Conservation (phyloP, 306 rosid species). For the Begonia masoniana region DNA sequence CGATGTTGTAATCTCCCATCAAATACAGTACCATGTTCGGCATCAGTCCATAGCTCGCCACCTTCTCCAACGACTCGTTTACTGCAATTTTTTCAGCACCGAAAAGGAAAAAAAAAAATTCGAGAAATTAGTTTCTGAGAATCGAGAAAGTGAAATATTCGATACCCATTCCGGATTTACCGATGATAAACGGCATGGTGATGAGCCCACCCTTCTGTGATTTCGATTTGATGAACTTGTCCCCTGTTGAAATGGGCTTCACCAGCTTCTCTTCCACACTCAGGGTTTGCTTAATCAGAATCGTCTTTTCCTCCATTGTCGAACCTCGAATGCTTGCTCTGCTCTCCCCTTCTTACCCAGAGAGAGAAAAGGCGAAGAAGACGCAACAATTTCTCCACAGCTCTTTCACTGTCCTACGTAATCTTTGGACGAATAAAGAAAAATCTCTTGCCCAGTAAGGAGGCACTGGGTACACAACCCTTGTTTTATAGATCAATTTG, state of each 20-base stretch:
- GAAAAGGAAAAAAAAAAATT: neutral
- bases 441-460: neutral
- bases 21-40: constrained; percentile 56
- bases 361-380: constrained; percentile 4
- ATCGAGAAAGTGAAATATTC: too few relatives aligned
- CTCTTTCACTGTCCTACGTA: neutral
- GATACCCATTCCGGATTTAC: constrained; percentile 10
- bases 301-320: constrained; percentile 12
- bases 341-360: neutral
- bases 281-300: constrained; percentile 3
- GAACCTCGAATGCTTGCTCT: neutral
- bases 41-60: constrained; percentile 36
- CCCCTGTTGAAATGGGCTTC: constrained; percentile 10
- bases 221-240: constrained; percentile 1
- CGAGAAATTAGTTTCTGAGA: too few relatives aligned
- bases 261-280: constrained; percentile 1
- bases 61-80: constrained; percentile 48
- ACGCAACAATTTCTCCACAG: neutral
- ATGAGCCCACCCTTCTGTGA: constrained; percentile 37
- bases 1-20: constrained; percentile 27
- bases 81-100: constrained; percentile 22
- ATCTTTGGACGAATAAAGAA: neutral
- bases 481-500: neutral
- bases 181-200: constrained; percentile 61
- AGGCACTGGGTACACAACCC: too few relatives aligned